These are phyloP conservation scores for Helenozyma rhizophorensis DNA, from an alignment of 805 yeast genomes.

Conservation along the genomic window DNA sequence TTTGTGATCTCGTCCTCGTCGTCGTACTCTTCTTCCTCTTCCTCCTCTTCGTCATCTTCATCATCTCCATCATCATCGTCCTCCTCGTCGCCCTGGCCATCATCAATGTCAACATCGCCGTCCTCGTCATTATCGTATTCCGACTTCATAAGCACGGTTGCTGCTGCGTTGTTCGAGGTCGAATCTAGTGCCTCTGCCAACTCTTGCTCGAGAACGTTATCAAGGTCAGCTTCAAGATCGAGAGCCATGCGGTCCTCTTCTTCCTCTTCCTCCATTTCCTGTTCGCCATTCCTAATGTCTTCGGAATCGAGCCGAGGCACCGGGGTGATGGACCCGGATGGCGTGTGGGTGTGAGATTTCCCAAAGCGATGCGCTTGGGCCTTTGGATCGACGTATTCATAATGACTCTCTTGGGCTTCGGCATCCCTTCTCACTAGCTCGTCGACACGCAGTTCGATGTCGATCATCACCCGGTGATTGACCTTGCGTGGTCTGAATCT, in stretches of 20 bases:
- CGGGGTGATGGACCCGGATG: neutral
- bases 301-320: neutral
- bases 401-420: slow-evolving; percentile 76
- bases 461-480: slow-evolving; percentile 66
- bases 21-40: slow-evolving; percentile 45
- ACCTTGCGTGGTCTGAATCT: slow-evolving; percentile 69
- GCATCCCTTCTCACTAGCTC: slow-evolving; percentile 71
- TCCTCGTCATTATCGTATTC: slow-evolving; percentile 13
- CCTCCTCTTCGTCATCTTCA: slow-evolving; percentile 50
- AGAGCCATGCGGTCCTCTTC: slow-evolving; percentile 33
- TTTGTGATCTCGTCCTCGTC: slow-evolving; percentile 51
- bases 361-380: slow-evolving; percentile 18
- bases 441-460: slow-evolving; percentile 74
- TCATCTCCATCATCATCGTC: slow-evolving; percentile 38
- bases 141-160: slow-evolving; percentile 17
- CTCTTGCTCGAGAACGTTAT: slow-evolving; percentile 51
- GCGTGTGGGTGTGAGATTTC: neutral
- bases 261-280: slow-evolving; percentile 12
- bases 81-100: slow-evolving; percentile 14
- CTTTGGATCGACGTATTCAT: slow-evolving; percentile 63
- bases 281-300: neutral
- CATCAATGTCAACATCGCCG: slow-evolving; percentile 16
- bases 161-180: slow-evolving; percentile 19
- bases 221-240: slow-evolving; percentile 26
- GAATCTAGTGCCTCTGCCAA: slow-evolving; percentile 51